Evolutionary conservation across 164 flowering plant species (phyloP).

Genomic region (Santalum album): DNA sequence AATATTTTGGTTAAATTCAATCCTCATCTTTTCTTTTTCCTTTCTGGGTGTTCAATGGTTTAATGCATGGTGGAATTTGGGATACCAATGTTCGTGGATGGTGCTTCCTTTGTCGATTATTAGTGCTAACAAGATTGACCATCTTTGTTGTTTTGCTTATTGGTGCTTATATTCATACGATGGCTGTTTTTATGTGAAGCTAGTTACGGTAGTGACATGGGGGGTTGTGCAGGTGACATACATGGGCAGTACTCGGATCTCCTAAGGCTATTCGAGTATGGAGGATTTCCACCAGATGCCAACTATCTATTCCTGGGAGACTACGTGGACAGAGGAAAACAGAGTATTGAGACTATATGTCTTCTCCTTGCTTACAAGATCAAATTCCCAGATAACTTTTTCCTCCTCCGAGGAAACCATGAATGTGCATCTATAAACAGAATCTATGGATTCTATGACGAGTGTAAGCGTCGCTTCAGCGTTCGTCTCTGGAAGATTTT

Average conservation of each 20-base stretch:
- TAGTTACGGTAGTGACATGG: not conserved
- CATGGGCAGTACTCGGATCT: slow-evolving; percentile 56
- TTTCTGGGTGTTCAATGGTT: too few species aligned
- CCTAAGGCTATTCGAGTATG: slow-evolving; percentile 43
- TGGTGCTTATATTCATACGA: too few species aligned
- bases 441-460: slow-evolving; percentile 56
- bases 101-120: too few species aligned
- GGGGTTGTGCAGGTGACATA: slow-evolving; percentile 46
- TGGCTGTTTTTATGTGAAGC: too few species aligned
- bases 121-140: too few species aligned
- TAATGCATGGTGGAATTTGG: too few species aligned
- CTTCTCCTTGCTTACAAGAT: slow-evolving; percentile 47
- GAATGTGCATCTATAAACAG: slow-evolving; percentile 55
- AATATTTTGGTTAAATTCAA: too few species aligned
- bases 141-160: too few species aligned
- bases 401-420: slow-evolving; percentile 55
- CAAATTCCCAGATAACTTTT: slow-evolving; percentile 44
- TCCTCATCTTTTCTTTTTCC: too few species aligned
- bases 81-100: too few species aligned
- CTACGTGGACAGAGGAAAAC: slow-evolving; percentile 56
- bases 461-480: slow-evolving; percentile 47
- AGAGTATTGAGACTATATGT: too few species aligned
- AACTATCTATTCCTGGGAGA: slow-evolving; percentile 54
- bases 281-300: slow-evolving; percentile 48
- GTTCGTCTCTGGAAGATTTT: slow-evolving; percentile 55